Conservation (phyloP, 331 rosid species). For the Pyracantha coccinea region DNA sequence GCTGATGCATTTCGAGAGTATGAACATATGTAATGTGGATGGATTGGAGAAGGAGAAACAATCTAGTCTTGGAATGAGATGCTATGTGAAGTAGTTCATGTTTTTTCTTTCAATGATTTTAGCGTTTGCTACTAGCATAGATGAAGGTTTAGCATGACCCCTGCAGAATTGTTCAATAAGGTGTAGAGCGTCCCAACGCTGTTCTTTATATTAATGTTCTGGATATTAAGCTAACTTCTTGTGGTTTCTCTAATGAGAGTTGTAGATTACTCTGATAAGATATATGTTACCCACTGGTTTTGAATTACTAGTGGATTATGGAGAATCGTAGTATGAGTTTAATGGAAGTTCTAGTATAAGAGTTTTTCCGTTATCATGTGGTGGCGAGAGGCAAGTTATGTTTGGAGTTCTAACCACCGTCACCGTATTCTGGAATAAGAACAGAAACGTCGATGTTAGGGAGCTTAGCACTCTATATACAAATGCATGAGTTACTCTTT, state of each 20-base stretch:
- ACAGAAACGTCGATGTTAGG: too few species aligned
- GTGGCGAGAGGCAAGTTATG: background rate
- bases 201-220: background rate
- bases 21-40: background rate
- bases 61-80: background rate
- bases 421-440: too few species aligned
- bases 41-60: background rate
- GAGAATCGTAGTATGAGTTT: background rate
- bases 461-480: too few species aligned
- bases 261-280: background rate
- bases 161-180: background rate
- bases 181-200: background rate
- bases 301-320: background rate
- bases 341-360: too few species aligned
- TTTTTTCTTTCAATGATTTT: background rate
- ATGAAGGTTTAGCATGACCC: background rate
- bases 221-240: background rate
- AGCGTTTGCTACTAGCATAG: background rate
- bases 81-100: background rate
- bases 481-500: too few species aligned
- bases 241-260: background rate
- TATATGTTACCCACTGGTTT: background rate
- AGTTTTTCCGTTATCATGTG: background rate
- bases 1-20: background rate
- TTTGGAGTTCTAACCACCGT: background rate